phyloP scores from a whole-genome alignment of 176 grass and related monocot genomes.

The Triticum dicoccoides region DNA sequence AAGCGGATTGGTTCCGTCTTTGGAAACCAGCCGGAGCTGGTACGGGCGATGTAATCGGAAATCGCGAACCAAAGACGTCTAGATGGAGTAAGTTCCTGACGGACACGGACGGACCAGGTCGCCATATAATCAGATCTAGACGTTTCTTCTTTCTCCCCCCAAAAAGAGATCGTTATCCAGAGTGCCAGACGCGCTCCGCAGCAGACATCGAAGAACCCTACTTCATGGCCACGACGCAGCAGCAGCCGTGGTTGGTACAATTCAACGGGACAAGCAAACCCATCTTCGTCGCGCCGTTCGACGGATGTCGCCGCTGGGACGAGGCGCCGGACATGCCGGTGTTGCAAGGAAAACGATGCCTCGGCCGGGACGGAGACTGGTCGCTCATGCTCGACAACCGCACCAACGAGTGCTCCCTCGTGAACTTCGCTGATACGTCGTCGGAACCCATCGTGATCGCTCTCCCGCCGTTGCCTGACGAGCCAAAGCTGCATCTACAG shows the following conservation, averaged over 20 bases:
- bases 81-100: no score
- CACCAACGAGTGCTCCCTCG: not conserved
- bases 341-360: not conserved
- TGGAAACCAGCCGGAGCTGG: no score
- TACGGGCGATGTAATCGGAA: no score
- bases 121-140: no score
- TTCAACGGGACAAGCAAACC: not conserved
- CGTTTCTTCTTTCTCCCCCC: no score
- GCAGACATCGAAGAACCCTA: no score
- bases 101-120: no score
- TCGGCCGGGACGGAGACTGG: not conserved
- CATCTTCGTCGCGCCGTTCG: not conserved
- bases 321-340: not conserved
- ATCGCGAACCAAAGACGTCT: no score
- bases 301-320: not conserved
- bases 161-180: no score
- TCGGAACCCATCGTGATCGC: not conserved
- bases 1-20: no score
- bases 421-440: not conserved
- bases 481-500: not conserved
- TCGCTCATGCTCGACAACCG: not conserved
- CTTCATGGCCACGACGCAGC: not conserved
- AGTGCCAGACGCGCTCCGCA: no score
- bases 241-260: not conserved
- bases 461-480: not conserved